These are phyloP conservation scores for Thermothelomyces thermophilus DNA, from an alignment of 2,329 filamentous ascomycete genomes.

Conservation along the genomic window DNA sequence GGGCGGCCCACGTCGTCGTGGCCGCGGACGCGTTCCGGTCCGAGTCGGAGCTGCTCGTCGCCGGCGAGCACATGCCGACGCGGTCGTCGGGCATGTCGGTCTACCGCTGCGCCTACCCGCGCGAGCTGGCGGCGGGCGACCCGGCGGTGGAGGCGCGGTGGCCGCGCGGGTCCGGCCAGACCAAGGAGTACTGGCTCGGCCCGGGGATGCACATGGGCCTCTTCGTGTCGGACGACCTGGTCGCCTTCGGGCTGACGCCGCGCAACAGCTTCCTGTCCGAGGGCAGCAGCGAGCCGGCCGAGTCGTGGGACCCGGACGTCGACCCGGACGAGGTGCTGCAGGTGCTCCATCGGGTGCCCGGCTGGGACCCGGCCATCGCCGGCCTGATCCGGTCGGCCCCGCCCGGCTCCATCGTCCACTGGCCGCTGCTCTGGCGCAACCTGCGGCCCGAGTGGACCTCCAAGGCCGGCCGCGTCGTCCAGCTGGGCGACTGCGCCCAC, in stretches of 20 bases:
- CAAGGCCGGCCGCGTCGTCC: neutral
- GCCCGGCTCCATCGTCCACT: neutral
- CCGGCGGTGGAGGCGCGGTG: neutral
- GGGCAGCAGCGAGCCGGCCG: neutral
- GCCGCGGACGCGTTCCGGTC: neutral
- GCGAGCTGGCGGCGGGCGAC: neutral
- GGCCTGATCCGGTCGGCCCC: neutral
- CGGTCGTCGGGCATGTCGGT: neutral
- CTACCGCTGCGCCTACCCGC: neutral
- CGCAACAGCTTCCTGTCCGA: neutral
- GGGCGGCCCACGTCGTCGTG: neutral
- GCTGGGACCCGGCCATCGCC: neutral
- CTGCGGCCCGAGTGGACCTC: neutral
- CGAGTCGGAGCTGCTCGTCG: neutral
- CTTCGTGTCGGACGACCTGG: neutral
- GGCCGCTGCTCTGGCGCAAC: neutral
- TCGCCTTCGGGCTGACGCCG: neutral
- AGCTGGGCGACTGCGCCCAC: neutral
- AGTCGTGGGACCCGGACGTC: neutral
- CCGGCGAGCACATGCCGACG: neutral
- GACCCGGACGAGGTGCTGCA: neutral
- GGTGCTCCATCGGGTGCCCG: neutral
- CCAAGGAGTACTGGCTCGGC: neutral
- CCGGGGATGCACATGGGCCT: neutral
- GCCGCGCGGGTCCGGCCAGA: neutral